phyloP scores from a whole-genome alignment of 768 basidiomycete species.

The Termitomyces titanicus region DNA sequence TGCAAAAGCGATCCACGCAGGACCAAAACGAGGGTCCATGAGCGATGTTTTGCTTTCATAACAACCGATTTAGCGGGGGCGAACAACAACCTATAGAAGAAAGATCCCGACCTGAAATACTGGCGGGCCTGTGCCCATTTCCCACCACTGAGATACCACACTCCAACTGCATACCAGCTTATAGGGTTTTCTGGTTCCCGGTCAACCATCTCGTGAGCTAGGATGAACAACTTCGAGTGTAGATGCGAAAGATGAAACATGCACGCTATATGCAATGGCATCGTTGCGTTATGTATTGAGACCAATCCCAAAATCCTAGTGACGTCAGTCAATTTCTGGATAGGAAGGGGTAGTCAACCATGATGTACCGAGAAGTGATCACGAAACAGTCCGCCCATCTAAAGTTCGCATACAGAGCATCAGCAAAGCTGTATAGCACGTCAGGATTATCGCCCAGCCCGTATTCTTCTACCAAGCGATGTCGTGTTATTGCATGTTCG shows the following conservation, averaged over 20 bases:
- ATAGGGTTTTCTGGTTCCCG: conserved; percentile 89
- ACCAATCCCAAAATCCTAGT: conserved; percentile 79
- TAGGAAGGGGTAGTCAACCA: neutral
- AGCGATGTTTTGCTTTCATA: conserved; percentile 89
- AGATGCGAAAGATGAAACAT: conserved; percentile 94
- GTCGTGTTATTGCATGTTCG: conserved; percentile 79
- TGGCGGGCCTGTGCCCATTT: conserved; percentile 91
- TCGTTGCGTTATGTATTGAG: conserved; percentile 83
- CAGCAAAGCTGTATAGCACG: conserved; percentile 86
- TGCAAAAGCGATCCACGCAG: conserved; percentile 97
- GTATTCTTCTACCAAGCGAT: conserved; percentile 79
- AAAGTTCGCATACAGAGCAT: conserved; percentile 83
- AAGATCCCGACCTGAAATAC: conserved; percentile 75
- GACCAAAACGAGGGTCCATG: conserved; percentile 94
- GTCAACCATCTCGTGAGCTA: conserved; percentile 95
- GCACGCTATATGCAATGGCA: conserved; percentile 95
- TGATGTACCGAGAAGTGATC: conserved; percentile 70
- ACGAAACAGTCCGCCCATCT: conserved; percentile 94
- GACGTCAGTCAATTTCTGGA: neutral
- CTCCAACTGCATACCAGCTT: conserved; percentile 98
- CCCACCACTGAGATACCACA: conserved; percentile 87
- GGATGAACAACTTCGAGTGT: conserved; percentile 90
- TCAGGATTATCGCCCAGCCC: conserved; percentile 89
- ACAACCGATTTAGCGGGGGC: neutral
- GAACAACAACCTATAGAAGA: neutral